Evolutionary conservation across 192 early-diverging fungal species (phyloP).

Genomic region (Backusella parvicylindrica): DNA sequence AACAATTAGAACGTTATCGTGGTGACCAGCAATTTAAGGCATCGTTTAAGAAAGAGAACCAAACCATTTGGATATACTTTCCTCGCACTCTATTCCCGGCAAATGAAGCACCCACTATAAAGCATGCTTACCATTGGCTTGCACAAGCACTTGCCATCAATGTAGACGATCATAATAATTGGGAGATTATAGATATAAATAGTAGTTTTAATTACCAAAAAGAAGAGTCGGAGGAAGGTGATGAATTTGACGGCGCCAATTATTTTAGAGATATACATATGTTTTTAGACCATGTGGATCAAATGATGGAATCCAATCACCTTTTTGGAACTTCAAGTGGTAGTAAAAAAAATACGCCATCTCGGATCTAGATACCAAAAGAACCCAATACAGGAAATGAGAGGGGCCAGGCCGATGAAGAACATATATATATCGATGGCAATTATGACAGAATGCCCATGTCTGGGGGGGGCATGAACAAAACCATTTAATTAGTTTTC

Average conservation of each 20-base stretch:
- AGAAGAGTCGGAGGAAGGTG: background rate
- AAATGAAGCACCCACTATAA: background rate
- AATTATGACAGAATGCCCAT: no score
- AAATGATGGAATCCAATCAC: background rate
- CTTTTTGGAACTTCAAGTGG: background rate
- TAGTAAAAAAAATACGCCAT: background rate
- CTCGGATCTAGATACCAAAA: background rate
- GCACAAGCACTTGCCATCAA: background rate
- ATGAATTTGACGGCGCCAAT: background rate
- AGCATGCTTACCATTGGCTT: background rate
- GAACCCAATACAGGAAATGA: background rate
- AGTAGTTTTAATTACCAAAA: background rate
- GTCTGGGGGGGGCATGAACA: no score
- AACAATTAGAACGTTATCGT: background rate
- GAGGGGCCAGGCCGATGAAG: background rate
- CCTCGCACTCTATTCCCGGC: background rate
- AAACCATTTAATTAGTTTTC: no score
- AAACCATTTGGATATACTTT: background rate
- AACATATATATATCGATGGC: background rate
- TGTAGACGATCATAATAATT: background rate
- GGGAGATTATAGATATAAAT: background rate
- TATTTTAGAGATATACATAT: background rate
- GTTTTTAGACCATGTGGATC: slow-evolving; percentile 2
- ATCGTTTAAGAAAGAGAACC: background rate
- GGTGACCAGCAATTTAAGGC: background rate